Percentiles rank a stretch among this genome's conserved stretches.
Evolutionary conservation across 163 green algal genomes (phyloP).

Genomic region (Chlorella variabilis): DNA sequence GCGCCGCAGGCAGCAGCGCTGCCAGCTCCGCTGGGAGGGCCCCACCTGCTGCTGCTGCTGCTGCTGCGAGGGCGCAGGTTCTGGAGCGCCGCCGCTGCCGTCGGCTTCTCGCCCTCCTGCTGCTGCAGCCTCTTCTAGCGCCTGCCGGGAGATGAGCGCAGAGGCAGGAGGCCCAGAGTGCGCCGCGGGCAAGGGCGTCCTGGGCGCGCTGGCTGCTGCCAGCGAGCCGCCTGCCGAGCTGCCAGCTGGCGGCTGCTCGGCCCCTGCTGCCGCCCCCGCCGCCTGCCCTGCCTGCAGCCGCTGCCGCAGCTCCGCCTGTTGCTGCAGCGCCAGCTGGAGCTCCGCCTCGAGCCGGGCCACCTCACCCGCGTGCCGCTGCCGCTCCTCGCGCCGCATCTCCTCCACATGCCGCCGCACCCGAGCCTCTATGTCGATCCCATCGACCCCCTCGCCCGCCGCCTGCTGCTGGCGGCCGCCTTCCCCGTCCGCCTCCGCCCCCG

Average conservation of each 20-base stretch:
- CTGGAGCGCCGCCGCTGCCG: too few relatives aligned
- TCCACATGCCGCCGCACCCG: not conserved
- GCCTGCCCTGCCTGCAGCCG: not conserved
- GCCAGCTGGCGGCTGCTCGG: not conserved
- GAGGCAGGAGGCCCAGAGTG: not conserved
- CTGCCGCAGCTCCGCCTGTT: constrained; percentile 10
- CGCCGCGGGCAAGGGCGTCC: not conserved
- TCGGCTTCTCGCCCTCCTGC: not conserved
- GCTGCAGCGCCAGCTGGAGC: not conserved
- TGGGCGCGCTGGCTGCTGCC: not conserved
- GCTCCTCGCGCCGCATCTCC: not conserved
- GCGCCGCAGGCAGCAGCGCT: constrained; percentile 31
- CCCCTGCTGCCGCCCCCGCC: not conserved
- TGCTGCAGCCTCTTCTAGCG: not conserved
- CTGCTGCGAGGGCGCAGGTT: not conserved
- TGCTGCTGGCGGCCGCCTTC: too few relatives aligned
- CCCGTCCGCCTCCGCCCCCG: not conserved
- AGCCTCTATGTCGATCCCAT: not conserved
- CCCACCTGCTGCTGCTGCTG: not conserved
- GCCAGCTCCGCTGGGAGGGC: constrained; percentile 12
- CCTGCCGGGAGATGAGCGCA: not conserved
- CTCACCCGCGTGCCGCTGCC: constrained; percentile 13
- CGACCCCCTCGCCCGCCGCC: not conserved
- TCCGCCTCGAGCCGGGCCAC: constrained; percentile 9
- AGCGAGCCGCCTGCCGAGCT: not conserved